Evolutionary conservation across 192 early-diverging fungal genomes (phyloP).

Genomic region (Coemansia sp.): DNA sequence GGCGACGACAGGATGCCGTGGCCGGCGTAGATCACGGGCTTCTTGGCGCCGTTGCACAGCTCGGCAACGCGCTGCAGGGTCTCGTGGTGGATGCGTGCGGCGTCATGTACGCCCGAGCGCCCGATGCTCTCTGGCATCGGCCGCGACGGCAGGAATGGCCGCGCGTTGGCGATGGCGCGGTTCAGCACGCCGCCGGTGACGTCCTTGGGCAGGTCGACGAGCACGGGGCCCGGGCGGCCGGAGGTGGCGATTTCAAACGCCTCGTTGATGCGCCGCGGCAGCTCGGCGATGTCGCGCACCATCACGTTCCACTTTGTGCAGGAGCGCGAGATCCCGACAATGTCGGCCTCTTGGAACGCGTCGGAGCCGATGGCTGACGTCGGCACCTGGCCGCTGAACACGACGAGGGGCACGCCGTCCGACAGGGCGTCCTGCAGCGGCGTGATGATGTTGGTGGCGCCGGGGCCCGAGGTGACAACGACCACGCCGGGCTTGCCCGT

Average conservation of each 20-base stretch:
- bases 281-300: slow-evolving; percentile 94
- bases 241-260: slow-evolving; percentile 95
- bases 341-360: slow-evolving; percentile 98
- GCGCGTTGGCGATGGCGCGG: slow-evolving; percentile 72
- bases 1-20: slow-evolving; percentile 82
- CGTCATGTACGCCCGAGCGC: slow-evolving; percentile 51
- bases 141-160: slow-evolving; percentile 69
- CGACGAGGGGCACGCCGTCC: slow-evolving; percentile 94
- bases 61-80: slow-evolving; percentile 72
- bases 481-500: slow-evolving; percentile 65
- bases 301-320: slow-evolving; percentile 99
- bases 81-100: slow-evolving; percentile 52
- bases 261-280: slow-evolving; percentile 97
- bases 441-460: slow-evolving; percentile 97
- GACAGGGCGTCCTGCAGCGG: slow-evolving; percentile 96
- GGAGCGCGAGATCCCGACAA: slow-evolving; percentile 90
- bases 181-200: slow-evolving; percentile 87
- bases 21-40: slow-evolving; percentile 94
- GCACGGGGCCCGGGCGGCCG: slow-evolving; percentile 93
- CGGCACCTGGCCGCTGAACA: slow-evolving; percentile 93
- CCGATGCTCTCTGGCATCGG: slow-evolving; percentile 58
- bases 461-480: slow-evolving; percentile 90
- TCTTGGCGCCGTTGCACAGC: slow-evolving; percentile 82
- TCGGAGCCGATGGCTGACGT: slow-evolving; percentile 89
- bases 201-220: slow-evolving; percentile 98